A percentile compares a stretch with the other conserved stretches of the same genome.
These are phyloP conservation scores for Kodamaea fukazawae DNA, from an alignment of 805 yeast species.

Conservation along the genomic window DNA sequence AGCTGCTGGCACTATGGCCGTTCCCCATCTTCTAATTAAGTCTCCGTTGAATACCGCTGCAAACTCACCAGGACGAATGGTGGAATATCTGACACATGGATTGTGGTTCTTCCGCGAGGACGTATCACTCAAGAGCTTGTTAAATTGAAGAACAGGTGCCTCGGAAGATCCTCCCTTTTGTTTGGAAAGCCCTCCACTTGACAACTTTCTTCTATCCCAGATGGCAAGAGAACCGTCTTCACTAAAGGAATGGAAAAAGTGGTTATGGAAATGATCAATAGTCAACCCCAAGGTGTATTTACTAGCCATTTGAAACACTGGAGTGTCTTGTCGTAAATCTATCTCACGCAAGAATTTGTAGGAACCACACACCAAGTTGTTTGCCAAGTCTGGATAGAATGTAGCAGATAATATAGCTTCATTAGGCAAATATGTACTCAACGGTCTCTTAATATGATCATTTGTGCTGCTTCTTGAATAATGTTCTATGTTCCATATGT, in stretches of 20 bases:
- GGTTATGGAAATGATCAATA: slow-evolving; percentile 64
- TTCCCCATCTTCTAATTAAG: slow-evolving; percentile 74
- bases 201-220: slow-evolving; percentile 73
- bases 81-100: slow-evolving; percentile 69
- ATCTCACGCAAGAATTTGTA: slow-evolving; percentile 75
- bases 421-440: slow-evolving; percentile 59
- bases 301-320: slow-evolving; percentile 72
- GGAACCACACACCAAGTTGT: slow-evolving; percentile 65
- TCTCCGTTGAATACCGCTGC: slow-evolving; percentile 79
- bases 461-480: slow-evolving; percentile 47
- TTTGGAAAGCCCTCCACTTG: slow-evolving; percentile 20
- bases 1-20: slow-evolving; percentile 52
- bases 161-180: slow-evolving; percentile 33
- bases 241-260: slow-evolving; percentile 68
- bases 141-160: slow-evolving; percentile 58
- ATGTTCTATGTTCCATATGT: slow-evolving; percentile 75
- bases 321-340: slow-evolving; percentile 65
- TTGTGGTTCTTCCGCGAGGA: slow-evolving; percentile 56
- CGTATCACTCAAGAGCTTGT: slow-evolving; percentile 55
- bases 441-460: slow-evolving; percentile 52
- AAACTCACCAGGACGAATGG: slow-evolving; percentile 65
- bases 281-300: slow-evolving; percentile 66
- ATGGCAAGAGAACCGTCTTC: slow-evolving; percentile 84
- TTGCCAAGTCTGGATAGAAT: slow-evolving; percentile 59
- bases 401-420: slow-evolving; percentile 71